Evolutionary conservation across 352 stramenopile genomes (phyloP), one percentile per base, ranked within the genome.

Genomic region (Pythium graminicola): DNA sequence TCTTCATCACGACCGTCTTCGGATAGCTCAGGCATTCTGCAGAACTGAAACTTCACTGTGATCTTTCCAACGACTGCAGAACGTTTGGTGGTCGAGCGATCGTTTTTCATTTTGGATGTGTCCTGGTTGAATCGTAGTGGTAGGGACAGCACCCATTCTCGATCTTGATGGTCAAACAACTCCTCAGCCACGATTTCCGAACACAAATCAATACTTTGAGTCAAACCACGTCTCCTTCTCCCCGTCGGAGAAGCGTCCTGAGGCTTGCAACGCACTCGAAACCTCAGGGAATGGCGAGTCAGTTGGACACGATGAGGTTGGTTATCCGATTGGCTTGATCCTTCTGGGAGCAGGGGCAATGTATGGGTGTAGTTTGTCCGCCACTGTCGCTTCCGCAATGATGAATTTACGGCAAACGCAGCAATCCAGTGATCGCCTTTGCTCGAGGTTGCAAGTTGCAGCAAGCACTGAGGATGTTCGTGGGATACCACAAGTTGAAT

Each of bases 401-500:
- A 80, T 4, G 71, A 78, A 9, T 64, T 70, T 26, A 85, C 66
- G 11, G 64, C 59, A 51, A 81, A 81, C 10, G 70, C 64, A 11
- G 38, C 47, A 44, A 65, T 65, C 57, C 45, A 56, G 5, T 29
- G 29, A 10, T 60, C 38, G 1, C 26, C 14, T 8, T 50, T 32
- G 20, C 32, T 27, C 6, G 23, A 1, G 17, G 45, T 22, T 20
- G 17, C 14, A 7, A 20, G 17, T 22, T 27, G 28, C 27, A 46
- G n/a, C 2, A 49, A 45, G 39, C 19, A 41, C 68, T 47, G 4
- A 64, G 72, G 49, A 23, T 81, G 50, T 39, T 61, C 62, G 32
- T 82, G 69, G 0, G 62, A 66, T 19, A 84, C 67, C 0, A 54
- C 44, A n/a, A 86, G 65, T 24, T 82, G 44, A 14, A 84, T 67